These are phyloP conservation scores for Trypanosoma rangeli DNA, from an alignment of 208 protist species.

Conservation along the genomic window DNA sequence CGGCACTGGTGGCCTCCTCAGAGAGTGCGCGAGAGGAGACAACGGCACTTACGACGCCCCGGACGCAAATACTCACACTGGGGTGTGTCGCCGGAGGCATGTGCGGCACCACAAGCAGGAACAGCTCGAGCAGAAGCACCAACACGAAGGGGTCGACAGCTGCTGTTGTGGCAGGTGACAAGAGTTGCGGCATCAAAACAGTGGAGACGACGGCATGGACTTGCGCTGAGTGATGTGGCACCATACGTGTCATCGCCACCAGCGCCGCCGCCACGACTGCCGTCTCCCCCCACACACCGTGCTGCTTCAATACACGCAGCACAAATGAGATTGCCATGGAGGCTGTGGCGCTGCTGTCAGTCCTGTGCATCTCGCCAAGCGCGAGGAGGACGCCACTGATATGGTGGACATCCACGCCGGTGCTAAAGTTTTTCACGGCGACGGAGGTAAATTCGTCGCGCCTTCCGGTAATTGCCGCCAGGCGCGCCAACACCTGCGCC, in stretches of 20 bases:
- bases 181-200: conserved; percentile 24
- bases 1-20: neutral
- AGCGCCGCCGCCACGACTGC: conserved; percentile 26
- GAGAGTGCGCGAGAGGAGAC: neutral
- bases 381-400: conserved; percentile 33
- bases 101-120: conserved; percentile 15
- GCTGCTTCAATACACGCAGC: conserved; percentile 36
- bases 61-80: neutral
- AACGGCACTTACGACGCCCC: neutral
- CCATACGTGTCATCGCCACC: conserved; percentile 29
- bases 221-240: conserved; percentile 8
- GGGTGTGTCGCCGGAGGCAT: neutral
- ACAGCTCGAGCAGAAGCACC: conserved; percentile 33
- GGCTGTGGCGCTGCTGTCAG: conserved; percentile 7
- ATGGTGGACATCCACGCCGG: conserved; percentile 21
- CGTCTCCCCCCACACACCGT: conserved; percentile 28
- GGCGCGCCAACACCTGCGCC: conserved; percentile 23
- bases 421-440: conserved; percentile 26
- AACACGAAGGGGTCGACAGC: conserved; percentile 27
- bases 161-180: conserved; percentile 8
- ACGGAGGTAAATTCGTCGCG: conserved; percentile 26
- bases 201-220: conserved; percentile 23
- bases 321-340: conserved; percentile 60
- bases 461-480: conserved; percentile 22
- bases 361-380: conserved; percentile 31